Base-by-base conservation (phyloP, 495 filamentous ascomycete genomes). In the Trichoderma virens region DNA sequence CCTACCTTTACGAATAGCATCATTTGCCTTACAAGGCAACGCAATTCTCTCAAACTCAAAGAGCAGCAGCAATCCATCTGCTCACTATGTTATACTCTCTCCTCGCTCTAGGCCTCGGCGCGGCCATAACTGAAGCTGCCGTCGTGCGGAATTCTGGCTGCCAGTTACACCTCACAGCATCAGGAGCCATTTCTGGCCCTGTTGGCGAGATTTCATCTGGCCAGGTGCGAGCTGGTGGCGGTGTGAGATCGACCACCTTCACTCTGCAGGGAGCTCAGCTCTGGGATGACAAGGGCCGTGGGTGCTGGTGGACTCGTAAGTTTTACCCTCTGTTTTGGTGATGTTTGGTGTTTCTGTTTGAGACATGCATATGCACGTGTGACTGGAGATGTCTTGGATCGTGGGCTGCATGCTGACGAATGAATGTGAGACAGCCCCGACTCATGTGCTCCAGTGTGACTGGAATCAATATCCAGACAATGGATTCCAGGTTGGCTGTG, bases 381-480 rank as follows among this genome's bases (percentile, higher is more conserved):
- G 25, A 56, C 51, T 56, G 2, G 25, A 30, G 7, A 56, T 56
- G 51, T 56, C 51, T 56, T 56, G 51, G 20, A 30, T 14, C 25
- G 27, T 56, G 51, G 23, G 9, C 6, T 20, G 43, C 18, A 47
- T 30, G 51, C 51, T 56, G 51, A 56, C 27, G 51, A 56, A 28
- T 56, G 20, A 18, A 56, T 28, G 51, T 56, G 51, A 18, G 7
- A 20, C 62, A 84, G 80, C 80, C 11, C 77, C 80, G 3, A 85
- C 82, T 5, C 81, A 81, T 16, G 85, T 90, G 66, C 83, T 84
- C 59, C 87, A 90, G 70, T 91, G 88, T 71, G 86, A 89, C 65
- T 65, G 72, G 27, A 84, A 83, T 65, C 78, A 76, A 23, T 65
- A 59, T 4, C 75, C 78, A 20, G 74, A 73, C 51, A 41, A 72